These are phyloP conservation scores for Chlamydomonas sp. DNA, from an alignment of 139 green algal genomes.

Conservation along the genomic window DNA sequence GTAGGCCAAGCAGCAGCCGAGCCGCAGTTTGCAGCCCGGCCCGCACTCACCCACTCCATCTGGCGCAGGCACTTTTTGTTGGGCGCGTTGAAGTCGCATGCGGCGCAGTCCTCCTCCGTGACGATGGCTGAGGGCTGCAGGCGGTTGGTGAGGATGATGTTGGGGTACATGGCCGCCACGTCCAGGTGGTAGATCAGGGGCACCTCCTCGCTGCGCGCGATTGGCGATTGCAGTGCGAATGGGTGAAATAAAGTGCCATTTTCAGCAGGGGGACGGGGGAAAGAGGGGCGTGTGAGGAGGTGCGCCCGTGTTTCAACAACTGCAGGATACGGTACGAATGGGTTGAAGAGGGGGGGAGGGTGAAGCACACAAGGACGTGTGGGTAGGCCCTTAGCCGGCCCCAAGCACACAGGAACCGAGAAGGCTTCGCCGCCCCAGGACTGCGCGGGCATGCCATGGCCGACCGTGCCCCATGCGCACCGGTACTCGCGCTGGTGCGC, in stretches of 20 bases:
- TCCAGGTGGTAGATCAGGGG: conserved; percentile 99
- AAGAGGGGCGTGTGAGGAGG: neutral
- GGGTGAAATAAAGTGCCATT: neutral
- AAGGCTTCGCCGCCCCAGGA: too few relatives aligned
- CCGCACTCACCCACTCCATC: conserved; percentile 90
- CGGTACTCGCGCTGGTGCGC: neutral
- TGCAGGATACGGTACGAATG: neutral
- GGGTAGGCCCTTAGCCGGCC: too few relatives aligned
- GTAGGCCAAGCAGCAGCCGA: neutral
- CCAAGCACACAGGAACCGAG: too few relatives aligned
- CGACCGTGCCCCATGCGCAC: neutral
- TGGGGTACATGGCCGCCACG: conserved; percentile 99
- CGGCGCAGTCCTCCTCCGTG: conserved; percentile 92
- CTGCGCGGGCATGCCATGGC: too few relatives aligned
- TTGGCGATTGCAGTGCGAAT: neutral
- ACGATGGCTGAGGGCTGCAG: conserved; percentile 87
- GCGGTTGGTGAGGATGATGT: conserved; percentile 99
- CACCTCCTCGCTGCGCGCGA: conserved; percentile 73
- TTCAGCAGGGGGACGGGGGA: neutral
- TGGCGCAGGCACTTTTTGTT: conserved; percentile 93
- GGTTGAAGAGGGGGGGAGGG: neutral
- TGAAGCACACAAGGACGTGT: neutral
- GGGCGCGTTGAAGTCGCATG: conserved; percentile 96
- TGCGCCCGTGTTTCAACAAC: neutral
- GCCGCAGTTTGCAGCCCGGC: neutral